A percentile compares a stretch with the other conserved stretches of the same genome.
These are phyloP conservation scores for Solanum pimpinellifolium DNA, from an alignment of 257 asterid species.

Conservation along the genomic window DNA sequence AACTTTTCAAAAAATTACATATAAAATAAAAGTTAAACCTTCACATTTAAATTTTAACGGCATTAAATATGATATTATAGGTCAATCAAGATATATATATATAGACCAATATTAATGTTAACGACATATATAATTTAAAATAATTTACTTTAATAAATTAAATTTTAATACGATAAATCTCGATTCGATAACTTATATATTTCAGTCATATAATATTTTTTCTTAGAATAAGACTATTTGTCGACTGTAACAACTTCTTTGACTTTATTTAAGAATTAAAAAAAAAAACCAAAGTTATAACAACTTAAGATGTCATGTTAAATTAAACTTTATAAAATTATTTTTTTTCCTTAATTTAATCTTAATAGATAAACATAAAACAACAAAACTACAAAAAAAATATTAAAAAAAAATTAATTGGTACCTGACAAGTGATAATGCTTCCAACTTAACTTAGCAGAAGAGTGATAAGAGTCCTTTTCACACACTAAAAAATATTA, in stretches of 20 bases:
- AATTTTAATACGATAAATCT: not conserved
- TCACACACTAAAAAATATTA: not conserved
- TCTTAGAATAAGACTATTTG: not conserved
- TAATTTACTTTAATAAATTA: not conserved
- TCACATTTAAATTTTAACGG: not conserved
- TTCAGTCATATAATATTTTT: not conserved
- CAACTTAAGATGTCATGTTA: not conserved
- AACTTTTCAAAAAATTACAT: not conserved
- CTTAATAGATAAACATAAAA: not conserved
- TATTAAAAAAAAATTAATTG: not conserved
- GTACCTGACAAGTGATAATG: not conserved
- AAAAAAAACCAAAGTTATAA: not conserved
- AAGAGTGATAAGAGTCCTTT: not conserved
- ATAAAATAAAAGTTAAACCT: not conserved
- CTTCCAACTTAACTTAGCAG: not conserved
- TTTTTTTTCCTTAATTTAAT: not conserved
- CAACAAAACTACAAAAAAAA: not conserved
- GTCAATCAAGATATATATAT: not conserved
- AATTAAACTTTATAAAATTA: not conserved
- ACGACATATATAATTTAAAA: not conserved
- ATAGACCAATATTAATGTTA: too few relatives aligned
- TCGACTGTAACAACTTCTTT: not conserved
- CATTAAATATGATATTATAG: not conserved
- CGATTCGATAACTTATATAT: not conserved
- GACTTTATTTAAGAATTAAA: not conserved